These are phyloP conservation scores for sorghum (Sorghum bicolor) DNA, from an alignment of 176 grass and related monocot species.

Conservation along the genomic window Sorghum_bicolor_NCBIv3 NC_012878.2:3942501-3943000, in stretches of 20 bases:
- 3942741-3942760: not conserved
- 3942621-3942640: not conserved
- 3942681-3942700: not conserved
- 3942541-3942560: not conserved
- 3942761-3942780: not conserved
- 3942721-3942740: not conserved
- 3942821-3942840: not conserved
- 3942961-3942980: conserved; percentile 17
- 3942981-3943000: conserved; percentile 12
- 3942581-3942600: too few relatives aligned
- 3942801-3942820: conserved; percentile 13
- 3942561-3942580: too few relatives aligned
- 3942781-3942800: not conserved
- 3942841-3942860: conserved; percentile 2
- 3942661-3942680: not conserved
- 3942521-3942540: not conserved
- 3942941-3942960: conserved; percentile 20
- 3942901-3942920: conserved; percentile 13
- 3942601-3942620: too few relatives aligned
- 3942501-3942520: not conserved
- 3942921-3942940: not conserved
- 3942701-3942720: not conserved
- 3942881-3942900: not conserved
- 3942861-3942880: not conserved
- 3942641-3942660: not conserved